phyloP scores from a whole-genome alignment of 495 filamentous ascomycete genomes.

The Daldinia childiae region DNA sequence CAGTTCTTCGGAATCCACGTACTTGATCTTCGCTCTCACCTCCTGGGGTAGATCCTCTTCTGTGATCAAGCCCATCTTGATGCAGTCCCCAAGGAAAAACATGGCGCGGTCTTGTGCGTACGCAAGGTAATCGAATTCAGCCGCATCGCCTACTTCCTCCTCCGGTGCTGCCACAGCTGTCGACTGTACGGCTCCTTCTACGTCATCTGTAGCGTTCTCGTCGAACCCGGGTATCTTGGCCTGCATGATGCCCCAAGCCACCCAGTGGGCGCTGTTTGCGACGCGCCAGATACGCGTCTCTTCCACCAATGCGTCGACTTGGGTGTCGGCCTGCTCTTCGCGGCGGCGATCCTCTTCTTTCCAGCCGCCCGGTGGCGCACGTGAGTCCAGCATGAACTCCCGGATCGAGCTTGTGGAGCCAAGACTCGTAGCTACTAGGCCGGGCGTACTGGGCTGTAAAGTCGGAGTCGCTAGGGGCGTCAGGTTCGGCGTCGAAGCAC shows the following conservation, averaged over 20 bases:
- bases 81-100: slow-evolving; percentile 92
- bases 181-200: slow-evolving; percentile 18
- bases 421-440: slow-evolving; percentile 37
- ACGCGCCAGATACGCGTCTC: slow-evolving; percentile 87
- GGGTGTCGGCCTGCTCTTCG: slow-evolving; percentile 68
- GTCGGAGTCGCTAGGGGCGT: slow-evolving; percentile 52
- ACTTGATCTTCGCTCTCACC: slow-evolving; percentile 66
- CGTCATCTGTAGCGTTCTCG: slow-evolving; percentile 6
- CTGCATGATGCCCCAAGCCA: slow-evolving; percentile 95
- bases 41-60: slow-evolving; percentile 76
- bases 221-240: slow-evolving; percentile 77
- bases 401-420: slow-evolving; percentile 57
- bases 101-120: slow-evolving; percentile 91
- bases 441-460: slow-evolving; percentile 41
- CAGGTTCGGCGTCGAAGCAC: slow-evolving; percentile 62
- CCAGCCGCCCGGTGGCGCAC: slow-evolving; percentile 65
- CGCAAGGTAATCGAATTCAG: slow-evolving; percentile 88
- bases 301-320: slow-evolving; percentile 73
- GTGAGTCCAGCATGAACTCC: slow-evolving; percentile 76
- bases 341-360: slow-evolving; percentile 66
- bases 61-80: slow-evolving; percentile 74
- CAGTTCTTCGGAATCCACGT: slow-evolving; percentile 56
- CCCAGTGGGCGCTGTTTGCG: slow-evolving; percentile 89
- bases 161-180: slow-evolving; percentile 26
- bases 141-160: slow-evolving; percentile 58